Evolutionary conservation across 2,329 filamentous ascomycete species (phyloP).

Genomic region (Sporothrix brasiliensis): DNA sequence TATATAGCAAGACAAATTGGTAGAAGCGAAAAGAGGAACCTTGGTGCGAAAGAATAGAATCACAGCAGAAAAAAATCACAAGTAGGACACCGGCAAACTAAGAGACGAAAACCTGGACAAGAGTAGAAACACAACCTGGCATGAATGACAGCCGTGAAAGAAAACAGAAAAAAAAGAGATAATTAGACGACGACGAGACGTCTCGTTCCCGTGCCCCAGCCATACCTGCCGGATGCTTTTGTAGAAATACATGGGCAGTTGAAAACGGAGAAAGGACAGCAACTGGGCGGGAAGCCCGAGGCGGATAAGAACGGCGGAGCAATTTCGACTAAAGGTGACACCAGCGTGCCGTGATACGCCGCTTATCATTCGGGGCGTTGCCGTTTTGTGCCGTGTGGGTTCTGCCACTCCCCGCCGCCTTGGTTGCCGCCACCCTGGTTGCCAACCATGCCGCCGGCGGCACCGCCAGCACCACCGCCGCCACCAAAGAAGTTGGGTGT

Average conservation of each 20-base stretch:
- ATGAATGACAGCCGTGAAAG: not conserved
- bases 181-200: not conserved
- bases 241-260: not conserved
- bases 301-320: not conserved
- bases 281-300: not conserved
- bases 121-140: not conserved
- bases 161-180: not conserved
- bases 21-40: not conserved
- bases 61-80: not conserved
- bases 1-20: conserved; percentile 27
- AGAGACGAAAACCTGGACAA: not conserved
- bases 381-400: conserved; percentile 79
- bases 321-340: too few species aligned
- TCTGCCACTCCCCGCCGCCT: conserved; percentile 66
- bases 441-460: conserved; percentile 44
- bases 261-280: not conserved
- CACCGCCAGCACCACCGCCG: conserved; percentile 40
- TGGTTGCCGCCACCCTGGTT: conserved; percentile 49
- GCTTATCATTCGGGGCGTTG: conserved; percentile 61
- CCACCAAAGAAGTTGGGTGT: conserved; percentile 72
- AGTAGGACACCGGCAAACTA: not conserved
- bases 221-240: not conserved
- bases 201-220: not conserved
- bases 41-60: not conserved
- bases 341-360: not conserved